Evolutionary conservation across 1,284 basidiomycete genomes (phyloP), one percentile per base, ranked within the genome.

Genomic region (Wolfiporia cocos): DNA sequence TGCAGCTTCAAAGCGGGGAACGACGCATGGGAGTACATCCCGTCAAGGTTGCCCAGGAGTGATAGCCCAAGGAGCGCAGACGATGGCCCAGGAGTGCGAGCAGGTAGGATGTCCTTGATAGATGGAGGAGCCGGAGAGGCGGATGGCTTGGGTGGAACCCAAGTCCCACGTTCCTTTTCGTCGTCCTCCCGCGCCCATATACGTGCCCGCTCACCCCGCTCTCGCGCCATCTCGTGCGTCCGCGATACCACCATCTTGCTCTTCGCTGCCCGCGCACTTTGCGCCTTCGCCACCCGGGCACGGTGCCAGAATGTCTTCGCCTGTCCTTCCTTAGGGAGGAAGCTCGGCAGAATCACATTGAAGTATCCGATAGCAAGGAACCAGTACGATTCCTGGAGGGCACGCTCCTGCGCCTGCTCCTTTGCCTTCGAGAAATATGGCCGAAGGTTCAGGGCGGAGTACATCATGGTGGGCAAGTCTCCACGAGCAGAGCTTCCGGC

Each of bases 281-380:
- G 86, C 9, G 60, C 59, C 57, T 85, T 86, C 14, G 82, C 81
- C 35, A 64, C 60, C 6, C 70, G 71, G n/a, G 86, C 83, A 39
- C 86, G 76, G 48, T 78, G 75, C 86, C 86, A 91, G 58, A 91
- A 84, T 2, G 69, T 71, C 26, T 63, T 46, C 14, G 59, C 59
- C 36, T 68, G 61, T 12, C 53, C 54, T 14, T 62, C 54, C 5
- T 55, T 32, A 11, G 82, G 80, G 15, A 86, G 53, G 62, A 87
- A 83, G 20, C 71, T 66, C 3, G 86, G 85, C 3, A 89, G 74
- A 36, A 87, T 66, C 51, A 90, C 71, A 60, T 88, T 88, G 68
- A 87, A 87, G 61, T 86, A 89, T 3, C 82, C 81, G 45, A 89
- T 78, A 4, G 83, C 78, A 33, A 89, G 70, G 66, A 78, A 85